Conservation (phyloP, 768 basidiomycete species). For the Peribolospora kevripleyi region DNA sequence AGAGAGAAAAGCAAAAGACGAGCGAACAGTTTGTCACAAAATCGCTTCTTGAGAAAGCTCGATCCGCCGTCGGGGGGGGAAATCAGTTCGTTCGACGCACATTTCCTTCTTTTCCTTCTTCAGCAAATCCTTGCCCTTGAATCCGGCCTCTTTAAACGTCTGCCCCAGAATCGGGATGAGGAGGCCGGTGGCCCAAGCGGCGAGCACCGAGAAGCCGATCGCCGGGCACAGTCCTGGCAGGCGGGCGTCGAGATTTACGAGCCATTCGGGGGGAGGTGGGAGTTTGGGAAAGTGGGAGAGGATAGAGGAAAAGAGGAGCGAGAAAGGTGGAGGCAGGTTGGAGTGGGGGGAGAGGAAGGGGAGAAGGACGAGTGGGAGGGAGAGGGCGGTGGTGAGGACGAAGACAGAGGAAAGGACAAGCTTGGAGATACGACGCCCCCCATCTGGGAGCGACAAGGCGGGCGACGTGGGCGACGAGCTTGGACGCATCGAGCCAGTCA, state of each 20-base stretch:
- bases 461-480: too few species aligned
- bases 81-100: not conserved
- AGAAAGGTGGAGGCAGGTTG: not conserved
- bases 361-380: too few species aligned
- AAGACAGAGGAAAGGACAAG: too few species aligned
- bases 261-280: too few species aligned
- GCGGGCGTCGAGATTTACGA: not conserved
- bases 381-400: too few species aligned
- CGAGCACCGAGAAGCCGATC: conserved; percentile 59
- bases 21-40: not conserved
- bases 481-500: too few species aligned
- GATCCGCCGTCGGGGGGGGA: not conserved
- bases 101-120: conserved; percentile 37
- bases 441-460: too few species aligned
- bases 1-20: not conserved
- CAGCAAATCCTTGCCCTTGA: conserved; percentile 66
- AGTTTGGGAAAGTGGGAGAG: not conserved
- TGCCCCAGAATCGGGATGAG: conserved; percentile 64
- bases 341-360: too few species aligned
- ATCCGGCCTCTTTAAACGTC: conserved; percentile 50
- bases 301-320: conserved; percentile 4
- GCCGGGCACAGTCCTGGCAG: conserved; percentile 38
- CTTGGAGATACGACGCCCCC: too few species aligned
- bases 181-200: conserved; percentile 48
- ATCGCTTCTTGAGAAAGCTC: not conserved